A percentile compares a stretch with the other conserved stretches of the same genome.
phyloP scores from a whole-genome alignment of 1,284 basidiomycete species.

The Apiotrichum porosum region DNA sequence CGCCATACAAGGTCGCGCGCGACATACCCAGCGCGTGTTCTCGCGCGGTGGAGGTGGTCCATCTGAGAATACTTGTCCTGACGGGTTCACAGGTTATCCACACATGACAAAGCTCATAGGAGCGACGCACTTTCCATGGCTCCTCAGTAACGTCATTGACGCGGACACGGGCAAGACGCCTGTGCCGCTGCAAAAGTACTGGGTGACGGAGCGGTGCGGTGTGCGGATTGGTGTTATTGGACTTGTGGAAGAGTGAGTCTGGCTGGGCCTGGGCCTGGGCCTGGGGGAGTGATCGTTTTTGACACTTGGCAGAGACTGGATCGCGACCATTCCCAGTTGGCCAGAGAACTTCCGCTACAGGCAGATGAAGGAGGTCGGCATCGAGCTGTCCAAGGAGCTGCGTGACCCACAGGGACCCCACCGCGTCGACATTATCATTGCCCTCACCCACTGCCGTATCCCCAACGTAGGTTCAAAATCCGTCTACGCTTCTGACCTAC shows the following conservation, averaged over 20 bases:
- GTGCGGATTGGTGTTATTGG: conserved; percentile 72
- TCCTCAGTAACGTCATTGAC: conserved; percentile 71
- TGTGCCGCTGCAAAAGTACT: conserved; percentile 57
- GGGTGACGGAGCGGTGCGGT: conserved; percentile 62
- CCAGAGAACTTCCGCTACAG: conserved; percentile 65
- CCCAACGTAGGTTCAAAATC: conserved; percentile 57
- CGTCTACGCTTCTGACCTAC: neutral
- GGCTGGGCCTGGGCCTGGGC: conserved; percentile 36
- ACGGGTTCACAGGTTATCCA: conserved; percentile 69
- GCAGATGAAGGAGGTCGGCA: conserved; percentile 62
- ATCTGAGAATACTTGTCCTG: no score
- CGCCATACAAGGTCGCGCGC: no score
- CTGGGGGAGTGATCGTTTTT: neutral
- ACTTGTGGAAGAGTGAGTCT: conserved; percentile 78
- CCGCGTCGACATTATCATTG: conserved; percentile 71
- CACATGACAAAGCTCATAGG: conserved; percentile 69
- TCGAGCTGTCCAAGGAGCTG: conserved; percentile 63
- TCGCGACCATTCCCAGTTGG: conserved; percentile 76
- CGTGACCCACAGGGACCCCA: conserved; percentile 66
- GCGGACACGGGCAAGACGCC: conserved; percentile 58
- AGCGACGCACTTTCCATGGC: conserved; percentile 66
- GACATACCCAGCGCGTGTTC: no score
- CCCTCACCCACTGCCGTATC: conserved; percentile 71
- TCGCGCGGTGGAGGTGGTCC: no score
- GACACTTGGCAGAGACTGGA: conserved; percentile 69